A percentile compares a stretch with the other conserved stretches of the same genome.
phyloP scores from a whole-genome alignment of 179 eudicot species.

The Kewa caespitosa region DNA sequence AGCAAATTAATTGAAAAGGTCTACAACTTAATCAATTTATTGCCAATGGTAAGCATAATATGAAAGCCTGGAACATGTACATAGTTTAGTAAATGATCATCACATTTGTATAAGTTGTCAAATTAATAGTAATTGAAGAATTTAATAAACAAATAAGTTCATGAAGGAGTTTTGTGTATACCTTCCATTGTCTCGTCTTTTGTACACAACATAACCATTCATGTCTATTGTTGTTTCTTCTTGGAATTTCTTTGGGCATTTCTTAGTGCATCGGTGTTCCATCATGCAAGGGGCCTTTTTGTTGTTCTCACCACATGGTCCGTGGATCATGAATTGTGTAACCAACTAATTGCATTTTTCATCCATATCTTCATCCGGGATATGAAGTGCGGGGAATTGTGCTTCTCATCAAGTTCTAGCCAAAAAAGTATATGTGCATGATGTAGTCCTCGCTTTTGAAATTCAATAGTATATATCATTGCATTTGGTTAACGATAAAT shows the following conservation, averaged over 20 bases:
- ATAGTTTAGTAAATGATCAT: too few species aligned
- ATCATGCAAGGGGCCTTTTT: constrained; percentile 11
- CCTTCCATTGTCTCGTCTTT: neutral
- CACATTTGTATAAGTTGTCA: too few species aligned
- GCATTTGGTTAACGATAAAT: neutral
- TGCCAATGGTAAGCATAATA: too few species aligned
- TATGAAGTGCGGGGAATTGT: neutral
- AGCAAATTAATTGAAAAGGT: too few species aligned
- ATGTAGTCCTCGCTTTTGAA: constrained; percentile 3
- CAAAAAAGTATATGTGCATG: constrained; percentile 15
- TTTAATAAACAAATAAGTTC: neutral
- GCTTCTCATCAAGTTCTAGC: neutral
- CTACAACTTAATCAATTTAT: too few species aligned
- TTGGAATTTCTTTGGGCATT: neutral
- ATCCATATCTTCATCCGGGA: neutral
- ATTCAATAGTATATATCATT: neutral
- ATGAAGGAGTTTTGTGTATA: neutral
- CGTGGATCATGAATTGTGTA: neutral
- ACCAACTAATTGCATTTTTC: neutral
- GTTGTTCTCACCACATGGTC: neutral
- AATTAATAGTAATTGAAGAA: too few species aligned
- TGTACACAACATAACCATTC: neutral
- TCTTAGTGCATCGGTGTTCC: neutral
- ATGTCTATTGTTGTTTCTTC: neutral
- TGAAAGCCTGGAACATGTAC: too few species aligned